Percentiles rank a stretch among this genome's conserved stretches.
These are phyloP conservation scores for Cercospora brassicicola DNA, from an alignment of 2,329 filamentous ascomycete genomes.

Conservation along the genomic window DNA sequence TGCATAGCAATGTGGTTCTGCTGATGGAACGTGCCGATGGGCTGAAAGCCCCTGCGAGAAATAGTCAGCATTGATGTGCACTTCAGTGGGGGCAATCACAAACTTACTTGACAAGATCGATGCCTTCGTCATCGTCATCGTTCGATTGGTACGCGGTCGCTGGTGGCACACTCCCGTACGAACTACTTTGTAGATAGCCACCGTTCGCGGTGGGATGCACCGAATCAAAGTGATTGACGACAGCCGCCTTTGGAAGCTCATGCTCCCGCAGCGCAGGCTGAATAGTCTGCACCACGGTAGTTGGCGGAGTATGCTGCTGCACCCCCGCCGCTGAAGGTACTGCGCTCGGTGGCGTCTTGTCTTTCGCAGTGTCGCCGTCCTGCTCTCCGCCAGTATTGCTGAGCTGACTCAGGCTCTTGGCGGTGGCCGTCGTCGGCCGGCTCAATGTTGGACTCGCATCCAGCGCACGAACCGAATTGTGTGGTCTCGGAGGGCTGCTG, in stretches of 20 bases:
- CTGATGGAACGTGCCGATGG: constrained; percentile 51
- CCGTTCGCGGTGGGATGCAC: constrained; percentile 19
- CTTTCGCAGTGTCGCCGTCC: constrained; percentile 11
- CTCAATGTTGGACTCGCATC: constrained; percentile 38
- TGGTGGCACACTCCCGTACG: constrained; percentile 13
- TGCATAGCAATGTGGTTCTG: constrained; percentile 36
- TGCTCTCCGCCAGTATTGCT: constrained; percentile 21
- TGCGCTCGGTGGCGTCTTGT: constrained; percentile 26
- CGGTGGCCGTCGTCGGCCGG: constrained; percentile 35
- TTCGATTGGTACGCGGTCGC: constrained; percentile 36
- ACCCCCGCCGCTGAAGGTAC: constrained; percentile 19
- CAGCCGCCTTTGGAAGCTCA: constrained; percentile 26
- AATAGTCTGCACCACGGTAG: constrained; percentile 24
- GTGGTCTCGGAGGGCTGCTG: constrained; percentile 35
- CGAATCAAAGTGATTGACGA: constrained; percentile 25
- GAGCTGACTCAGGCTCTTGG: constrained; percentile 37
- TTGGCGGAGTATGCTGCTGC: constrained; percentile 31
- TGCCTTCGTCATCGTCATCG: constrained; percentile 47
- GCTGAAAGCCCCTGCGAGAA: constrained; percentile 48
- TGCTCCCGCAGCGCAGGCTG: constrained; percentile 24
- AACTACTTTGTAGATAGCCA: constrained; percentile 2
- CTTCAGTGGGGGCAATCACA: neutral
- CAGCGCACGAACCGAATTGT: constrained; percentile 24
- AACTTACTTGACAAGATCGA: constrained; percentile 53
- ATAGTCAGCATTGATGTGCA: constrained; percentile 19